Base-by-base conservation (phyloP, 1,284 basidiomycete species). In the Sporisorium graminicola region DNA sequence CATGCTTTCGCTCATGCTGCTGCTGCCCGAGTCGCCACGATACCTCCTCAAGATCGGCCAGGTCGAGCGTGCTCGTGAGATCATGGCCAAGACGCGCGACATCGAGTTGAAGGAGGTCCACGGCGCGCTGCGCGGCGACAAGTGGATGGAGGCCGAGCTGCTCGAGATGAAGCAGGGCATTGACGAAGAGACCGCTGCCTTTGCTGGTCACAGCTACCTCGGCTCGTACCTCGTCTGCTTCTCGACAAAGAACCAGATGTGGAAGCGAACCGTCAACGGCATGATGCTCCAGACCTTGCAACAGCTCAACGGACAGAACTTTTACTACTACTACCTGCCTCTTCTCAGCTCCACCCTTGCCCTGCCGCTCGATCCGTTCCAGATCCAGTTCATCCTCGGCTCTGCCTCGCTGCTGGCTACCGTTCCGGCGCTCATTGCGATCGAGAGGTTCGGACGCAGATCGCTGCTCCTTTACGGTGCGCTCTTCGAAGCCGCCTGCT, bases 311-410 rank as follows among this genome's bases (percentile, higher is more conserved):
- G 80, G 84, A 65, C 89, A 93, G 89, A 94, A 94, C 89, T 93
- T 94, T 87, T 92, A 94, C 87, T 93, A 93, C 88, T 91, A 90
- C 85, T 87, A 82, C 59, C 67, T 79, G 12, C 92, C 93, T 63
- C 92, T 91, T 0, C 94, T 94, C 88, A 94, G 94, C 88, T 87
- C 92, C 83, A 90, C 89, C 66, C 91, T 92, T 13, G 90, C 91
- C 44, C 91, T 91, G 10, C 80, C 87, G 26, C 87, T 93, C 61
- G 89, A 88, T 18, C 90, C 92, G 0, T 93, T 91, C 86, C 88
- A 90, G 68, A 83, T 86, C 68, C 78, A 83, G 14, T 82, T 87
- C 68, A 80, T 83, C 37, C 83, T 85, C 43, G 85, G 82, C 61
- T 77, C 82, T 24, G 86, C 86, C 66, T 86, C 86, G 47, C 82